Evolutionary conservation across 805 yeast genomes (phyloP), one percentile per base, ranked within the genome.

Genomic region (Spathaspora passalidarum): DNA sequence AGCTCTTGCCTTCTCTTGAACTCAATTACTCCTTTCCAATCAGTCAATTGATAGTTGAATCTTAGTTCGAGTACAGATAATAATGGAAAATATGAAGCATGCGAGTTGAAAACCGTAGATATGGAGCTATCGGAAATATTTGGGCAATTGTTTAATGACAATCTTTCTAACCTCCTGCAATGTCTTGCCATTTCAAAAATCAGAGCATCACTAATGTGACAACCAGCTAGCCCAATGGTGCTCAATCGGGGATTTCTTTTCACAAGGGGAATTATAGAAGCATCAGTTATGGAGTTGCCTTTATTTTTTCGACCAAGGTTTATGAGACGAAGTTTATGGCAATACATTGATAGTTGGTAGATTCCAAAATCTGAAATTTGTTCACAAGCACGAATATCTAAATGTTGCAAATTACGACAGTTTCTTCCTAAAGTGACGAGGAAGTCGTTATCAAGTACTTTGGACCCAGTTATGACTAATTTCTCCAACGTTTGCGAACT

Each of bases 191-290:
- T 65, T 56, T 86, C 91, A 96, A 96, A 88, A 13, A 91, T 68
- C 4, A 87, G 74, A 37, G 80, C 73, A 66, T 91, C 96, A 6
- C 87, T 80, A 16, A 91, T 76, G 38, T 78, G 72, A 62, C 96
- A 88, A 5, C 98, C 98, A 0, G 97, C 96, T 17, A 89, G 68
- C 0, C 97, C 97, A 38, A 91, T 68, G 0, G 97, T 89, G 38
- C 74, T 71, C 39, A 84, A 72, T 17, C 66, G 60, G 2, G 47
- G 53, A 45, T 89, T 83, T 54, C 78, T 78, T 29, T 71, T 69
- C 8, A 82, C 77, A 21, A 90, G 65, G 11, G 76, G 75, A 11
- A 78, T 67, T 20, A 90, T 61, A 5, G 94, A 80, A 32, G 78
- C 70, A 68, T 88, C 92, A 1, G 96, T 83, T 40, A 91, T 79